phyloP scores from a whole-genome alignment of 1,284 basidiomycete species.

The Athelia psychrophila region DNA sequence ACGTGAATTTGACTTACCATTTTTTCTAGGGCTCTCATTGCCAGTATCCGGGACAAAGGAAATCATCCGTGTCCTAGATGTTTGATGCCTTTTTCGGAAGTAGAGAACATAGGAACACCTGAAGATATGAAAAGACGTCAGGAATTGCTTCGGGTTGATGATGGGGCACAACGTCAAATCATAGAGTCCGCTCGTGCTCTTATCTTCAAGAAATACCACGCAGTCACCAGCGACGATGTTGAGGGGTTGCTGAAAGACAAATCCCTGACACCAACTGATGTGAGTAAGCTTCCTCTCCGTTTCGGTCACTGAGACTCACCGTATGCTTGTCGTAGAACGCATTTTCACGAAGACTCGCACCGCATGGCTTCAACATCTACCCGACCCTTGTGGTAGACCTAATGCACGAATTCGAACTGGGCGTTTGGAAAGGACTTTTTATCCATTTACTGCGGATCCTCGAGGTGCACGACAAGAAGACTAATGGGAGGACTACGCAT shows the following conservation, averaged over 20 bases:
- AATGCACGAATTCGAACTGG: slow-evolving; percentile 17
- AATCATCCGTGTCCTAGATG: slow-evolving; percentile 16
- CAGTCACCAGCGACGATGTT: neutral
- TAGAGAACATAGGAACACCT: slow-evolving; percentile 5
- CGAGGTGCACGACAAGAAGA: slow-evolving; percentile 4
- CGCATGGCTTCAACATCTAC: slow-evolving; percentile 5
- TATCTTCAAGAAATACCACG: neutral
- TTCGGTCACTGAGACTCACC: too few species aligned
- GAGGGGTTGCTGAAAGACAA: neutral
- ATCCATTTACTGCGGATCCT: slow-evolving; percentile 20
- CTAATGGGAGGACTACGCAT: neutral
- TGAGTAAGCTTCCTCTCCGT: neutral
- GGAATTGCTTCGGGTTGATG: neutral
- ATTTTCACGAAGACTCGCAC: neutral
- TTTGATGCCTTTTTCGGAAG: slow-evolving; percentile 6
- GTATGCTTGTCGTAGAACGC: neutral
- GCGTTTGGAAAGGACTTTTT: slow-evolving; percentile 20
- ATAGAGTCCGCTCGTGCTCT: neutral
- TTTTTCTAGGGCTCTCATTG: slow-evolving; percentile 8
- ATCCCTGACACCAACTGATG: neutral
- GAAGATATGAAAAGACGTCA: neutral
- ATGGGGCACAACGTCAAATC: neutral
- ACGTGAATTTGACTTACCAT: neutral
- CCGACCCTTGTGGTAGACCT: slow-evolving; percentile 14
- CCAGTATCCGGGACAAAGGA: slow-evolving; percentile 11